phyloP scores from a whole-genome alignment of 2,329 filamentous ascomycete genomes.

The Bertia moriformis region DNA sequence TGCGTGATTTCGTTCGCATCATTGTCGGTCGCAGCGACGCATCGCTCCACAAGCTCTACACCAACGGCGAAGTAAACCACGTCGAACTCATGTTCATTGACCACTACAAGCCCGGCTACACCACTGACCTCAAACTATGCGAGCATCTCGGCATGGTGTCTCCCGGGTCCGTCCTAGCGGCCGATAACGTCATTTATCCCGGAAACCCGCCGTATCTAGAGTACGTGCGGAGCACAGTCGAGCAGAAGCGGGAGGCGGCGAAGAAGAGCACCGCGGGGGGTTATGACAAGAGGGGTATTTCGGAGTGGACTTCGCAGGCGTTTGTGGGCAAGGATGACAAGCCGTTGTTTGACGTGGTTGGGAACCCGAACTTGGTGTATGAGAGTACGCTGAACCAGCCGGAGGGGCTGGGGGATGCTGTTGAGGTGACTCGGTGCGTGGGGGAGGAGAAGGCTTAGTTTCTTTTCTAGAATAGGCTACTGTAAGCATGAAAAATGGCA shows the following conservation, averaged over 20 bases:
- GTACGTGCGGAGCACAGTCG: slow-evolving; percentile 52
- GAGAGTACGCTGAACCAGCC: slow-evolving; percentile 48
- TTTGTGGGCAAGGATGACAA: slow-evolving; percentile 24
- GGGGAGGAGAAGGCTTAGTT: slow-evolving; percentile 17
- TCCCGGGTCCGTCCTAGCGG: slow-evolving; percentile 46
- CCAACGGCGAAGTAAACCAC: slow-evolving; percentile 32
- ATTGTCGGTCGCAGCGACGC: slow-evolving; percentile 54
- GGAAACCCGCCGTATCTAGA: slow-evolving; percentile 58
- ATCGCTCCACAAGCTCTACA: slow-evolving; percentile 46
- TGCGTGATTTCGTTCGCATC: slow-evolving; percentile 57
- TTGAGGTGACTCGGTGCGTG: slow-evolving; percentile 50
- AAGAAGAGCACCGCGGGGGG: slow-evolving; percentile 12
- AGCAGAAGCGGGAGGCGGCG: slow-evolving; percentile 37
- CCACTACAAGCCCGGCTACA: slow-evolving; percentile 67
- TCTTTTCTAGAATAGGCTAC: no score
- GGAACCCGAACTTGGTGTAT: slow-evolving; percentile 53
- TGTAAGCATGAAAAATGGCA: no score
- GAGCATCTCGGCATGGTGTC: slow-evolving; percentile 54
- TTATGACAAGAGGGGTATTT: slow-evolving; percentile 24
- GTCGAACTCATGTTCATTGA: slow-evolving; percentile 69
- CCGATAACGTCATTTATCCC: slow-evolving; percentile 59
- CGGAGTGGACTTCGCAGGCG: slow-evolving; percentile 27
- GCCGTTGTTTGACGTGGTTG: slow-evolving; percentile 17
- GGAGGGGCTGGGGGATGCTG: slow-evolving; percentile 57
- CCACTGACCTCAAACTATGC: slow-evolving; percentile 60